Percentiles rank a stretch among this genome's conserved stretches.
These are phyloP conservation scores for Leucoagaricus sp. DNA, from an alignment of 1,284 basidiomycete genomes.

Conservation along the genomic window DNA sequence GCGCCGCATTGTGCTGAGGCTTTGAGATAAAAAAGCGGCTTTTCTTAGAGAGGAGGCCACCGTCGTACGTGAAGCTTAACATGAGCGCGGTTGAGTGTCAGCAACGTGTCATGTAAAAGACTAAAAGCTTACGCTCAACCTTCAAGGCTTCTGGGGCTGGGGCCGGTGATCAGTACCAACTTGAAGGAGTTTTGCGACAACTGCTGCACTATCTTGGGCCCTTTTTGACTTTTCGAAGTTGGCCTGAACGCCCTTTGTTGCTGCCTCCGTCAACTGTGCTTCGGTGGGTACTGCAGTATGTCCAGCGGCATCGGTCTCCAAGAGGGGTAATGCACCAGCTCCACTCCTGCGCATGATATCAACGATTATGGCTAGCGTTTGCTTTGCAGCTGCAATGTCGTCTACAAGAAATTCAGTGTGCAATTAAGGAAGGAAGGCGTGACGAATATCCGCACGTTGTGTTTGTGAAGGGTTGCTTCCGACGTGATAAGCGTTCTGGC, in stretches of 20 bases:
- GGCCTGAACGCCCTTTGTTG: conserved; percentile 29
- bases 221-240: conserved; percentile 35
- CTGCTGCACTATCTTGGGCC: conserved; percentile 37
- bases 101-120: too few relatives aligned
- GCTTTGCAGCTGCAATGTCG: conserved; percentile 45
- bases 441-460: conserved; percentile 41
- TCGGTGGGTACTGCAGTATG: conserved; percentile 29
- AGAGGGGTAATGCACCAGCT: conserved; percentile 50
- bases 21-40: too few relatives aligned
- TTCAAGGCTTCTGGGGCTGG: background rate
- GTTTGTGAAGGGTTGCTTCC: conserved; percentile 49
- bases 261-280: conserved; percentile 30
- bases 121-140: too few relatives aligned
- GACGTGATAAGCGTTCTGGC: conserved; percentile 55
- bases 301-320: conserved; percentile 18
- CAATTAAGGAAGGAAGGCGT: background rate
- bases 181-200: conserved; percentile 37
- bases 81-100: too few relatives aligned
- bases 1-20: too few relatives aligned
- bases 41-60: too few relatives aligned
- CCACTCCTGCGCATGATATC: conserved; percentile 51
- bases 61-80: too few relatives aligned
- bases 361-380: conserved; percentile 42
- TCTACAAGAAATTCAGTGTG: conserved; percentile 28
- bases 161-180: conserved; percentile 10